phyloP scores from a whole-genome alignment of 805 yeast species.

The Teunomyces barrocoloradensis region DNA sequence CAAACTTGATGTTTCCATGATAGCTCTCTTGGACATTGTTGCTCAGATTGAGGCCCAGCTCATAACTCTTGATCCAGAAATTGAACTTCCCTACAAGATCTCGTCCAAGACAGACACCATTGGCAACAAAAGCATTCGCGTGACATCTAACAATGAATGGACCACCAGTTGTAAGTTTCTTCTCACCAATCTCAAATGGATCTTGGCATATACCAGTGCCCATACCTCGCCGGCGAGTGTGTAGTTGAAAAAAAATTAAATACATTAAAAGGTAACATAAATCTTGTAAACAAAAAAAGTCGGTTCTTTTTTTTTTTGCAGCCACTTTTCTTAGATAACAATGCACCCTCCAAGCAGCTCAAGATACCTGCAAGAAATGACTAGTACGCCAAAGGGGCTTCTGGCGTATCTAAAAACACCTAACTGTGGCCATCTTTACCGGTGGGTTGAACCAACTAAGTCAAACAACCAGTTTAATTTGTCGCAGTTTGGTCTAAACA shows the following conservation, averaged over 20 bases:
- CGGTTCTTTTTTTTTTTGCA: background rate
- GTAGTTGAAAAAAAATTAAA: background rate
- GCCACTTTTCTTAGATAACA: background rate
- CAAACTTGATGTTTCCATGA: constrained; percentile 77
- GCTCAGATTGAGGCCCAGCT: constrained; percentile 47
- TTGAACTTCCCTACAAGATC: constrained; percentile 74
- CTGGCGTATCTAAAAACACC: constrained; percentile 1
- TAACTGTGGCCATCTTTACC: constrained; percentile 1
- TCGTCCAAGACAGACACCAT: constrained; percentile 56
- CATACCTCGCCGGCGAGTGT: constrained; percentile 5
- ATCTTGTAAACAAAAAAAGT: background rate
- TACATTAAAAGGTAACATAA: background rate
- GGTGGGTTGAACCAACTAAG: background rate
- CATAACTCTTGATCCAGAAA: constrained; percentile 46
- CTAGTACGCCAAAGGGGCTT: background rate
- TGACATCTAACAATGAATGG: constrained; percentile 80
- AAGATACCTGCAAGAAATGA: constrained; percentile 1
- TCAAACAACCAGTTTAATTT: background rate
- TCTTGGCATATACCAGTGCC: constrained; percentile 66
- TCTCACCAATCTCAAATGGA: constrained; percentile 77
- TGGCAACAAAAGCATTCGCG: constrained; percentile 72
- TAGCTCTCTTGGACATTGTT: constrained; percentile 66
- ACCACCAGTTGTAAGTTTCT: constrained; percentile 83
- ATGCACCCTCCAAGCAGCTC: background rate
- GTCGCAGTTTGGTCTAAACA: background rate